Conservation (phyloP, 768 basidiomycete species). For the Calocybe indica region DNA sequence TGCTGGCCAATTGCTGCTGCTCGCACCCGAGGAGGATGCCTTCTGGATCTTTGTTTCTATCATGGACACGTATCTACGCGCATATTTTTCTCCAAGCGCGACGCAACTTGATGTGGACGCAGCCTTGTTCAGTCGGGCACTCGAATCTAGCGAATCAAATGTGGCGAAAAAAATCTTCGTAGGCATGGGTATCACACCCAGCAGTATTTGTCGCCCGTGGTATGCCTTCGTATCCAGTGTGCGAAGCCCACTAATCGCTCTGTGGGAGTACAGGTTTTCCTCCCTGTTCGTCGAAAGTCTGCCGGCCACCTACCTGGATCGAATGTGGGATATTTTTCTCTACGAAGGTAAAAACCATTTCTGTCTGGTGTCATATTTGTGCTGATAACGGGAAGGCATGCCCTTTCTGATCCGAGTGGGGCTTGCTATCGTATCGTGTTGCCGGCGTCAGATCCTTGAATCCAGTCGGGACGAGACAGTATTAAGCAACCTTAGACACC, state of each 20-base stretch:
- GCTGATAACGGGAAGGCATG: conserved; percentile 39
- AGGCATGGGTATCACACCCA: conserved; percentile 55
- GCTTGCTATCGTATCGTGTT: conserved; percentile 55
- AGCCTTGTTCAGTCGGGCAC: conserved; percentile 57
- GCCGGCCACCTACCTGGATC: conserved; percentile 57
- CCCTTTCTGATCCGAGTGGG: conserved; percentile 72
- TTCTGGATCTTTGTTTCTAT: conserved; percentile 88
- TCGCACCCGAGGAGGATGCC: conserved; percentile 82
- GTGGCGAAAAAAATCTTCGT: conserved; percentile 65
- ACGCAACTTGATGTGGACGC: conserved; percentile 75
- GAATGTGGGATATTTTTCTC: conserved; percentile 81
- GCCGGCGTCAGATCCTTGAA: conserved; percentile 55
- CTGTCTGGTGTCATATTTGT: background rate
- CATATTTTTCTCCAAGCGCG: conserved; percentile 60
- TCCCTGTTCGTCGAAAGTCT: conserved; percentile 64
- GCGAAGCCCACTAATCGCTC: background rate
- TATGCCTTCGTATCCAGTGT: conserved; percentile 19
- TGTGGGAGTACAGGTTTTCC: conserved; percentile 49
- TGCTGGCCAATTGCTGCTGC: conserved; percentile 64
- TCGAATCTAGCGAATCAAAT: conserved; percentile 56
- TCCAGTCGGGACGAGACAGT: conserved; percentile 38
- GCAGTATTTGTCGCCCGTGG: conserved; percentile 60
- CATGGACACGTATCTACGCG: conserved; percentile 80
- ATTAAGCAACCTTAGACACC: conserved; percentile 42
- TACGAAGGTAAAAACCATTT: conserved; percentile 56